A percentile compares a stretch with the other conserved stretches of the same genome.
Conservation (phyloP, 306 rosid species). For the Styphnolobium japonicum region DNA sequence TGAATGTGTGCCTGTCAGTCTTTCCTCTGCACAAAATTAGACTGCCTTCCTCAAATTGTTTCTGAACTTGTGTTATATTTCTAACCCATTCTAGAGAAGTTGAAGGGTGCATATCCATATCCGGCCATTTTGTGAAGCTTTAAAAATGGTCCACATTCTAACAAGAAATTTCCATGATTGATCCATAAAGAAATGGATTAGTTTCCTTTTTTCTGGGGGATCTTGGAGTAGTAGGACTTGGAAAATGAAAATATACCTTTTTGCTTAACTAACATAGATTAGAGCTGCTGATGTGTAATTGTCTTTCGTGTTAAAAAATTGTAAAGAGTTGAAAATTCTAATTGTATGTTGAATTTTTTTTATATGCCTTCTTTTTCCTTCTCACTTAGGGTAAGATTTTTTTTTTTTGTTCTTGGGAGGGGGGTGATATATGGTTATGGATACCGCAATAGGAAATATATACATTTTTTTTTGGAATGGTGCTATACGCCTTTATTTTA, state of each 20-base stretch:
- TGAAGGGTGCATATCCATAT: slow-evolving; percentile 32
- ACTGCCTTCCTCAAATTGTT: slow-evolving; percentile 1
- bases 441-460: not conserved
- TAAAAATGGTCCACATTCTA: slow-evolving; percentile 37
- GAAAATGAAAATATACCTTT: slow-evolving; percentile 22
- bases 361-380: not conserved
- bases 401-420: not conserved
- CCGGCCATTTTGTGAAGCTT: slow-evolving; percentile 31
- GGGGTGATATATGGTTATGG: not conserved
- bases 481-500: not conserved
- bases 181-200: slow-evolving; percentile 47
- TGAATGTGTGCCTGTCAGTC: slow-evolving; percentile 36
- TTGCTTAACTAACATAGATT: slow-evolving; percentile 29
- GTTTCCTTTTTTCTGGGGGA: slow-evolving; percentile 14
- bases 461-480: not conserved
- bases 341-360: slow-evolving; percentile 13
- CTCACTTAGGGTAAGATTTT: not conserved
- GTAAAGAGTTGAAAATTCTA: slow-evolving; percentile 23
- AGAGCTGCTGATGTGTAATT: slow-evolving; percentile 23
- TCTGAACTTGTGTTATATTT: slow-evolving; percentile 32
- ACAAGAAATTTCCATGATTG: slow-evolving; percentile 38
- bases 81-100: slow-evolving; percentile 48
- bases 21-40: slow-evolving; percentile 48
- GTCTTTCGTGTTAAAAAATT: slow-evolving; percentile 1
- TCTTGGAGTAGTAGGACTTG: slow-evolving; percentile 28